Conservation (phyloP, 2,329 filamentous ascomycete species). For the Coniochaeta pulveracea region DNA sequence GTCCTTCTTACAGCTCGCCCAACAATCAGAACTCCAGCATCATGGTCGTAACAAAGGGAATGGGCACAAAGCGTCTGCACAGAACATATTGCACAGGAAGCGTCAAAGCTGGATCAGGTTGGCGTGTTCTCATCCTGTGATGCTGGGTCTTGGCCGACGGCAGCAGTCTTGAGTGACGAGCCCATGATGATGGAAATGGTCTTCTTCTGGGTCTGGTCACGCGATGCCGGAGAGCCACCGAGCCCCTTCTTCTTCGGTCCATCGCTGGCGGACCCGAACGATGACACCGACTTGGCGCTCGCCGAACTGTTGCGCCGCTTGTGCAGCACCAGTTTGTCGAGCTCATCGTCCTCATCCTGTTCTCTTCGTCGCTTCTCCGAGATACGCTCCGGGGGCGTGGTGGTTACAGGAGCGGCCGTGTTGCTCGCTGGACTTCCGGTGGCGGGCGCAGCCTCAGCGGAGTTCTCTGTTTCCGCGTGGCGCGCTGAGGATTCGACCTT, state of each 20-base stretch:
- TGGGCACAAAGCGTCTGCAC: no score
- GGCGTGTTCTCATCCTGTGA: no score
- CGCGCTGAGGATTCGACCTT: constrained; percentile 16
- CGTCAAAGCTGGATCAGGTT: no score
- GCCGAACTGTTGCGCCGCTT: constrained; percentile 49
- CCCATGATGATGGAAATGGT: constrained; percentile 51
- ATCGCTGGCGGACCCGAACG: constrained; percentile 21
- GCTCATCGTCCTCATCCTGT: constrained; percentile 85
- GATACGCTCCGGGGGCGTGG: constrained; percentile 63
- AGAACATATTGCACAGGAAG: no score
- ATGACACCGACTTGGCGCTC: constrained; percentile 13
- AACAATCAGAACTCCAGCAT: no score
- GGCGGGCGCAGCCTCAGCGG: constrained; percentile 12
- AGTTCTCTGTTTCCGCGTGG: constrained; percentile 15
- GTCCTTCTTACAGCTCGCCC: no score
- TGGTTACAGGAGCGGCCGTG: constrained; percentile 23
- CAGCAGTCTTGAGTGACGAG: constrained; percentile 24
- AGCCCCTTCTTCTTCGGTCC: constrained; percentile 31
- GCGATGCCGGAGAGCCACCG: constrained; percentile 27
- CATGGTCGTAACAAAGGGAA: no score
- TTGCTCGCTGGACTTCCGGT: constrained; percentile 20
- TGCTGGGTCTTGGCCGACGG: no score
- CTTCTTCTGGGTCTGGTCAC: constrained; percentile 29
- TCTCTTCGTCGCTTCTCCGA: constrained; percentile 85
- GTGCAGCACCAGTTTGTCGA: constrained; percentile 66